These are phyloP conservation scores for Globisporangium heterothallicum DNA, from an alignment of 352 stramenopile genomes.

Conservation along the genomic window DNA sequence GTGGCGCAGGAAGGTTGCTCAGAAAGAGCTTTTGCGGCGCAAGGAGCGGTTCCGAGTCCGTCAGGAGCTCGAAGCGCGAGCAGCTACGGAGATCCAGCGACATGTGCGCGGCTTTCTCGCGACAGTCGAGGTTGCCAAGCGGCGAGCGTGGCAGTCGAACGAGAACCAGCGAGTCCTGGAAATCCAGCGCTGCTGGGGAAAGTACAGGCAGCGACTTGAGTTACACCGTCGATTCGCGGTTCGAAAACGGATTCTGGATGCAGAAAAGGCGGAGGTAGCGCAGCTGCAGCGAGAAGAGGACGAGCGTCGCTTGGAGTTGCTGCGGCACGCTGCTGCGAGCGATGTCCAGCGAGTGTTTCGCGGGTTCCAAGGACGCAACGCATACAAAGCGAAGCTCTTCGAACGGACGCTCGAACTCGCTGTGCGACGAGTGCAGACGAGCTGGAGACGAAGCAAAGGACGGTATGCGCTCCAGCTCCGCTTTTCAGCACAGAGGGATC, in stretches of 20 bases:
- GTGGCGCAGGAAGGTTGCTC: slow-evolving; percentile 26
- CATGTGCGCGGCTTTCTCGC: slow-evolving; percentile 21
- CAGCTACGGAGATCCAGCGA: slow-evolving; percentile 26
- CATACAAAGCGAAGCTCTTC: slow-evolving; percentile 14
- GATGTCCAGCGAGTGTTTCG: slow-evolving; percentile 37
- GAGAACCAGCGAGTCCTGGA: slow-evolving; percentile 5
- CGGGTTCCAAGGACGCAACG: slow-evolving; percentile 24
- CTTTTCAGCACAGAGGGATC: slow-evolving; percentile 38
- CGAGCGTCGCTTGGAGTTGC: slow-evolving; percentile 4
- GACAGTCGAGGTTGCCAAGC: slow-evolving; percentile 4
- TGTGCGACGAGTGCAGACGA: slow-evolving; percentile 34
- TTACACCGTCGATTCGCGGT: slow-evolving; percentile 21
- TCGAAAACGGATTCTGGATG: slow-evolving; percentile 23
- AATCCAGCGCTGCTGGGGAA: slow-evolving; percentile 26
- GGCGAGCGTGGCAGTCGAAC: slow-evolving; percentile 18
- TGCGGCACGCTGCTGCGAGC: slow-evolving; percentile 16
- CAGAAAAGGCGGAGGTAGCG: slow-evolving; percentile 17
- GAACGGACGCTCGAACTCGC: slow-evolving; percentile 23
- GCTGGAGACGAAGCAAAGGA: slow-evolving; percentile 40
- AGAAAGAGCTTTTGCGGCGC: slow-evolving; percentile 14
- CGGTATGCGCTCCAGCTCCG: slow-evolving; percentile 42
- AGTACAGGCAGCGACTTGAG: slow-evolving; percentile 9
- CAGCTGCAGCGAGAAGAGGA: slow-evolving; percentile 22
- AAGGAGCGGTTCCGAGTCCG: slow-evolving; percentile 4
- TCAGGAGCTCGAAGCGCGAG: slow-evolving; percentile 13